phyloP scores from a whole-genome alignment of 2,329 filamentous ascomycete species.

The Cordyceps cicadae region DNA sequence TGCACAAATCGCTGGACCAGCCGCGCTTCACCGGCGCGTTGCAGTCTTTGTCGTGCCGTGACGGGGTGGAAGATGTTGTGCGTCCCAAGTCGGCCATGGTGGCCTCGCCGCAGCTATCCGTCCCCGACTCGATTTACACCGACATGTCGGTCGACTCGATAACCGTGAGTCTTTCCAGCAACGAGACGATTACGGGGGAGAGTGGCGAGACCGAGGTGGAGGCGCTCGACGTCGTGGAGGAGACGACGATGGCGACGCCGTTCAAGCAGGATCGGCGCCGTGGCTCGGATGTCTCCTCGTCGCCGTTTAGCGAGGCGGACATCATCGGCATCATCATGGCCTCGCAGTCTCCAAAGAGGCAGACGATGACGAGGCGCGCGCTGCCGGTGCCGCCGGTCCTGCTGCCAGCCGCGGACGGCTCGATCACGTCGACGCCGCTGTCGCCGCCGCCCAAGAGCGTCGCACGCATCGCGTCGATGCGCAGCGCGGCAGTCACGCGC shows the following conservation, averaged over 20 bases:
- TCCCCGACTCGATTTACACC: constrained; percentile 19
- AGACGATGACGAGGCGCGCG: constrained; percentile 13
- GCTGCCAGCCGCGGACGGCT: constrained; percentile 20
- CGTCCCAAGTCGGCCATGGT: constrained; percentile 11
- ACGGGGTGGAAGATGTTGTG: neutral
- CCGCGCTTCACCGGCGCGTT: constrained; percentile 7
- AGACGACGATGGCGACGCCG: constrained; percentile 8
- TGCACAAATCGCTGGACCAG: neutral
- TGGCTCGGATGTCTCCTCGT: constrained; percentile 19
- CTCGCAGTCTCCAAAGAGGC: constrained; percentile 7
- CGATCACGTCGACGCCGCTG: constrained; percentile 20
- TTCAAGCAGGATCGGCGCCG: neutral
- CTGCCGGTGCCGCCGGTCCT: constrained; percentile 23
- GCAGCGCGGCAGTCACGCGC: constrained; percentile 4
- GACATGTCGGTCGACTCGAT: constrained; percentile 16
- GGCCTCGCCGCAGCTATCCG: constrained; percentile 11
- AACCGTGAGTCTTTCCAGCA: neutral
- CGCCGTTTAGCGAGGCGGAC: constrained; percentile 27
- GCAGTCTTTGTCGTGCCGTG: constrained; percentile 4
- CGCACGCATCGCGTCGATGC: constrained; percentile 2
- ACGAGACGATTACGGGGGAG: neutral
- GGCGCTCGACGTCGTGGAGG: too few species aligned
- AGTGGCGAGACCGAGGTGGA: constrained; percentile 6
- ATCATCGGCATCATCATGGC: constrained; percentile 25
- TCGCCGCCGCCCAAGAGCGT: constrained; percentile 19